These are phyloP conservation scores for Gynochthodes officinalis DNA, from an alignment of 257 asterid genomes.

Conservation along the genomic window DNA sequence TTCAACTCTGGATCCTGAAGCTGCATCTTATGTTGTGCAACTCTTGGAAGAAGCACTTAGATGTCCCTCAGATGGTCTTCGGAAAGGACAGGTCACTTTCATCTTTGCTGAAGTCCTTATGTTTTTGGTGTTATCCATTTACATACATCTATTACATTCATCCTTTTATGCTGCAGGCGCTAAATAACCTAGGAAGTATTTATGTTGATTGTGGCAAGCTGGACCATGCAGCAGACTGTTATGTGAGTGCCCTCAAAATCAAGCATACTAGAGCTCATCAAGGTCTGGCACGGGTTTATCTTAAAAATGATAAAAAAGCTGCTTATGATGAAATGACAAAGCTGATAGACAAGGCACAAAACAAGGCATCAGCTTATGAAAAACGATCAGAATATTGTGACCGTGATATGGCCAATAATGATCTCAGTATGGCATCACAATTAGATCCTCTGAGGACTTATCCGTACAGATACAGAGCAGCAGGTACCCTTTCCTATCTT, in stretches of 20 bases:
- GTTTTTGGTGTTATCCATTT: background rate
- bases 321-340: conserved; percentile 54
- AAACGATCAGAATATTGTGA: conserved; percentile 50
- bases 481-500: conserved; percentile 29
- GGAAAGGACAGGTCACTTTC: conserved; percentile 47
- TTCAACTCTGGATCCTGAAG: conserved; percentile 38
- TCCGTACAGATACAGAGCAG: conserved; percentile 51
- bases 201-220: conserved; percentile 48
- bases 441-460: conserved; percentile 48
- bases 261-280: conserved; percentile 58
- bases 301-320: conserved; percentile 37
- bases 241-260: conserved; percentile 40
- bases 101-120: conserved; percentile 4
- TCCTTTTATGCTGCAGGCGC: conserved; percentile 32
- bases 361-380: conserved; percentile 53
- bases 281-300: conserved; percentile 49
- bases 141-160: background rate
- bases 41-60: conserved; percentile 49
- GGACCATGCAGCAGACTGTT: conserved; percentile 48
- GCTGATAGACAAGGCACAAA: conserved; percentile 48
- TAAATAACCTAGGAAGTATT: conserved; percentile 47
- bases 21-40: conserved; percentile 42
- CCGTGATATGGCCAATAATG: conserved; percentile 46
- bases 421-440: conserved; percentile 43
- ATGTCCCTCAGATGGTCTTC: conserved; percentile 55